Evolutionary conservation across 2,329 filamentous ascomycete species (phyloP).

Genomic region (Botrytis deweyae): DNA sequence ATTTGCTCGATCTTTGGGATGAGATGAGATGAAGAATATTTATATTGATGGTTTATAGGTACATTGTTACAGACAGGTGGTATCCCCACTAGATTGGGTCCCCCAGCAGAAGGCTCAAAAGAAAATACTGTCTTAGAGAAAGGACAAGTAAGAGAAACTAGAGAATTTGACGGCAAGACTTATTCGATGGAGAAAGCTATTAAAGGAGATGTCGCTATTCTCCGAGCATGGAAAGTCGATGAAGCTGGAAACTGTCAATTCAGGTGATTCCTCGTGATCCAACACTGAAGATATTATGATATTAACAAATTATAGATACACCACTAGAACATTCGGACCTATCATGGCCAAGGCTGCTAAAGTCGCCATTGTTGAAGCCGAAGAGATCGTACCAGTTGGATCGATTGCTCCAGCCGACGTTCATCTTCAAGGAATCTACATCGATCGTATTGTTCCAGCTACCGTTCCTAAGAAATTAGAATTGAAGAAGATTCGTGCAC

Average conservation of each 20-base stretch:
- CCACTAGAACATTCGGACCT: slow-evolving; percentile 71
- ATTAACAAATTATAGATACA: slow-evolving; percentile 45
- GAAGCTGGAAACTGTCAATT: slow-evolving; percentile 67
- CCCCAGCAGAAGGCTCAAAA: slow-evolving; percentile 45
- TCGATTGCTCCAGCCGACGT: slow-evolving; percentile 71
- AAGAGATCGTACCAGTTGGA: slow-evolving; percentile 75
- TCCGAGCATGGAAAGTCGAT: slow-evolving; percentile 75
- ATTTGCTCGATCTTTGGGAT: not conserved
- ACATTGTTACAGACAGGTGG: slow-evolving; percentile 67
- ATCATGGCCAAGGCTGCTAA: slow-evolving; percentile 80
- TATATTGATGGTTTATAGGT: slow-evolving; percentile 39
- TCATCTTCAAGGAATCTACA: slow-evolving; percentile 77
- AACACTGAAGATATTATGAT: slow-evolving; percentile 33
- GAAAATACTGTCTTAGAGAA: slow-evolving; percentile 53
- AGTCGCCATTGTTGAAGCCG: slow-evolving; percentile 77
- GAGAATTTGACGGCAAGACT: slow-evolving; percentile 68
- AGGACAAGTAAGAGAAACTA: slow-evolving; percentile 65
- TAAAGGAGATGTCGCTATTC: slow-evolving; percentile 71
- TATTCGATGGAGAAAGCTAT: slow-evolving; percentile 78
- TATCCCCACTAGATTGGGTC: slow-evolving; percentile 62
- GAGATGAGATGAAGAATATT: rapidly evolving
- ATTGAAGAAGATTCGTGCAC: slow-evolving; percentile 55
- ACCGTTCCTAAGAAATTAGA: slow-evolving; percentile 72
- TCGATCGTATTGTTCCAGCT: slow-evolving; percentile 75
- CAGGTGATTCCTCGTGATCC: slow-evolving; percentile 4